A percentile compares a stretch with the other conserved stretches of the same genome.
These are phyloP conservation scores for Aspergillus mulundensis DNA, from an alignment of 495 filamentous ascomycete species.

Conservation along the genomic window DNA sequence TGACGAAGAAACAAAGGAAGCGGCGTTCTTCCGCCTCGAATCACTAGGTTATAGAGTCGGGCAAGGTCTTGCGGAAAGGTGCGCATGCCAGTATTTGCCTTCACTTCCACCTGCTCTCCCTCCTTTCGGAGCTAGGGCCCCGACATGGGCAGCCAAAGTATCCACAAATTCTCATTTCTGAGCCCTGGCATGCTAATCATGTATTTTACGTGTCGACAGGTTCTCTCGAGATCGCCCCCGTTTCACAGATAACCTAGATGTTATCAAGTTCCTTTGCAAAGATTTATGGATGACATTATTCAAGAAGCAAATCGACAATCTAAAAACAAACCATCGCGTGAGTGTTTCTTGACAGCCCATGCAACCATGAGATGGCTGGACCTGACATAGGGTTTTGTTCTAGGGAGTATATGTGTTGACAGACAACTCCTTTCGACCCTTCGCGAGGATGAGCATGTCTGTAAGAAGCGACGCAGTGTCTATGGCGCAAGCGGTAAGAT, in stretches of 20 bases:
- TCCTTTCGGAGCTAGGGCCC: too few species aligned
- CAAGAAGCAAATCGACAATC: slow-evolving; percentile 94
- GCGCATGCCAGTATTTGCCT: slow-evolving; percentile 20
- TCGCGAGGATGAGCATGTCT: slow-evolving; percentile 80
- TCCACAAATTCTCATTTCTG: not conserved
- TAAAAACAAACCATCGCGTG: slow-evolving; percentile 96
- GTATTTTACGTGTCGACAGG: slow-evolving; percentile 37
- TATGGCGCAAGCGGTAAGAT: slow-evolving; percentile 74
- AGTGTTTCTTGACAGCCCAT: not conserved
- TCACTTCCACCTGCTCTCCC: too few species aligned
- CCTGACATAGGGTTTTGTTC: not conserved
- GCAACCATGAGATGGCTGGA: not conserved
- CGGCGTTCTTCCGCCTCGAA: slow-evolving; percentile 82
- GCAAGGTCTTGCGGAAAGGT: slow-evolving; percentile 90
- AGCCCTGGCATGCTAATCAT: not conserved
- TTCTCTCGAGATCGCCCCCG: slow-evolving; percentile 85
- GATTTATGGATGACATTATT: slow-evolving; percentile 94
- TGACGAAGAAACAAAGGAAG: slow-evolving; percentile 75
- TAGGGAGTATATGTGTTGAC: slow-evolving; percentile 95
- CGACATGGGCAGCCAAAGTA: not conserved
- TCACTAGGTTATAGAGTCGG: slow-evolving; percentile 86
- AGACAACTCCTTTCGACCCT: slow-evolving; percentile 86
- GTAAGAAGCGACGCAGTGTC: slow-evolving; percentile 64
- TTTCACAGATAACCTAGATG: slow-evolving; percentile 80
- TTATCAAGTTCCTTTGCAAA: slow-evolving; percentile 98